phyloP scores from a whole-genome alignment of 163 green algal genomes.

The Smithsoniella earleae region DNA sequence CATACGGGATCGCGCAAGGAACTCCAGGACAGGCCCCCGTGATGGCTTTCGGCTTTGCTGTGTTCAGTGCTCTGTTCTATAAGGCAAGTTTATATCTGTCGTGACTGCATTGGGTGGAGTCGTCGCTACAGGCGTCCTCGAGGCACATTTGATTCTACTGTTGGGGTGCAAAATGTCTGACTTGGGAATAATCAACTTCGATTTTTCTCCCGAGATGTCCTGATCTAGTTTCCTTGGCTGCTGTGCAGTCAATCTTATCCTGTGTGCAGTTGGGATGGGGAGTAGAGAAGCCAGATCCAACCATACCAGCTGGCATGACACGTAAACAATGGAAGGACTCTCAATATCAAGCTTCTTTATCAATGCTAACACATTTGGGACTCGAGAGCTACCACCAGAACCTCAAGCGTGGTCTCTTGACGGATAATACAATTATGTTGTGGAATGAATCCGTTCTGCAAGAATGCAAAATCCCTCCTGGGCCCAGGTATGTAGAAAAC shows the following conservation, averaged over 20 bases:
- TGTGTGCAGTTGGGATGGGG: constrained; percentile 26
- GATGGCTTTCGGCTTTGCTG: constrained; percentile 25
- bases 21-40: background rate
- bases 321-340: constrained; percentile 26
- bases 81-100: too few relatives aligned
- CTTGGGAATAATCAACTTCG: too few relatives aligned
- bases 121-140: too few relatives aligned
- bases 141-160: too few relatives aligned
- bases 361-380: constrained; percentile 30
- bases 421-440: constrained; percentile 86
- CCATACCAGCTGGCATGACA: constrained; percentile 25
- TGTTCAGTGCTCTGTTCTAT: constrained; percentile 20
- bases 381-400: constrained; percentile 90
- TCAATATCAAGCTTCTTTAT: constrained; percentile 16
- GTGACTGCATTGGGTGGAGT: too few relatives aligned
- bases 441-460: constrained; percentile 81
- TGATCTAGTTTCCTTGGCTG: too few relatives aligned
- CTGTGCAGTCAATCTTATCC: too few relatives aligned
- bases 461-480: constrained; percentile 79
- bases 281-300: constrained; percentile 1
- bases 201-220: too few relatives aligned
- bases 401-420: constrained; percentile 78
- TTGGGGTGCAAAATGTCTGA: too few relatives aligned
- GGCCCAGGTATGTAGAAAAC: too few relatives aligned
- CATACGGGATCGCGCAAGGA: background rate